phyloP scores from a whole-genome alignment of 345 rosid genomes.

The Ricinus communis region DNA sequence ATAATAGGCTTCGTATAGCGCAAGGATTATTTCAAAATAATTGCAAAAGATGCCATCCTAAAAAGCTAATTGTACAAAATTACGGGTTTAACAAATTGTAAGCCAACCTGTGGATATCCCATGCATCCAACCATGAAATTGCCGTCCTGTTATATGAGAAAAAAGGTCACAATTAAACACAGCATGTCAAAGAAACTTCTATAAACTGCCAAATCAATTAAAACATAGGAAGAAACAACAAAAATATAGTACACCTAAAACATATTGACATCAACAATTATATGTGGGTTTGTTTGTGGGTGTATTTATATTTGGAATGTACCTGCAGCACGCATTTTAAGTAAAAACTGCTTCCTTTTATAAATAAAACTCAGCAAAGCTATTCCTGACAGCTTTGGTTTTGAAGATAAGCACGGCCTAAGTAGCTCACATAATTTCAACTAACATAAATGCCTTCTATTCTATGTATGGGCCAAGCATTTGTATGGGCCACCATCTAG shows the following conservation, averaged over 20 bases:
- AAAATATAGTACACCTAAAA: background rate
- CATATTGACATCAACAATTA: background rate
- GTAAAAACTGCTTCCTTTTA: no score
- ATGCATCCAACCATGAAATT: constrained; percentile 95
- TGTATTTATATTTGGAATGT: no score
- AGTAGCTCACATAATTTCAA: no score
- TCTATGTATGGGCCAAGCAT: no score
- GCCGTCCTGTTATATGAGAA: constrained; percentile 55
- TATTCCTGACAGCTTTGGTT: no score
- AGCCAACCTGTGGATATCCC: constrained; percentile 77
- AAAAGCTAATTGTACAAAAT: background rate
- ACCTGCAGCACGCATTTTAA: no score
- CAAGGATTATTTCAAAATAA: background rate
- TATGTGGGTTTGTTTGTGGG: no score
- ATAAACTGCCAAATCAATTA: background rate
- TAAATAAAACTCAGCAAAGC: no score
- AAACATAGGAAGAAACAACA: background rate
- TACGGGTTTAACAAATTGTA: constrained; percentile 11
- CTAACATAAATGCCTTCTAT: no score
- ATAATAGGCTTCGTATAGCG: background rate
- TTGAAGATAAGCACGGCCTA: no score
- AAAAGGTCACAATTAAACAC: background rate
- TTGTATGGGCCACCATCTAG: no score
- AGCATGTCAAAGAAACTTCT: background rate
- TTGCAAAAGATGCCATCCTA: background rate